Conservation (phyloP, 2,329 filamentous ascomycete genomes). For the Periconia macrospinosa region DNA sequence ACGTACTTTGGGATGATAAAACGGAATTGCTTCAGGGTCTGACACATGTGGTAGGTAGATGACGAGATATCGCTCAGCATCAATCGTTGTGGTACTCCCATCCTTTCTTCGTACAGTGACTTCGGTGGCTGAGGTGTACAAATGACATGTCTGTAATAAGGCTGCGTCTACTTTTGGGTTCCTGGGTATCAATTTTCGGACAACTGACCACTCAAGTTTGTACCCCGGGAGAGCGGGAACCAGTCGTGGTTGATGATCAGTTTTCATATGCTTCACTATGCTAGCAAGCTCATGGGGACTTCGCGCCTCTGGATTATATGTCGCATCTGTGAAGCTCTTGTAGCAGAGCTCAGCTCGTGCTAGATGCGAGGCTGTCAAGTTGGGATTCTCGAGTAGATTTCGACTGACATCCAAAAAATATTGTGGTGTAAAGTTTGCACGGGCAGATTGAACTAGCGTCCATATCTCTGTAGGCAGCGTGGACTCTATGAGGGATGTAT, state of each 20-base stretch:
- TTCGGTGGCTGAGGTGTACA: constrained; percentile 54
- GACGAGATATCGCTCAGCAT: constrained; percentile 58
- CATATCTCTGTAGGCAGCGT: constrained; percentile 39
- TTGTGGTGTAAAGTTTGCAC: constrained; percentile 64
- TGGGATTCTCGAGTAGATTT: constrained; percentile 77
- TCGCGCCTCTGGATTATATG: constrained; percentile 34
- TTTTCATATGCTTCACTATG: constrained; percentile 53
- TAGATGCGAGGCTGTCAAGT: constrained; percentile 75
- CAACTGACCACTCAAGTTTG: constrained; percentile 63
- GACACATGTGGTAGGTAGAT: constrained; percentile 77
- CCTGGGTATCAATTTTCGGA: constrained; percentile 78
- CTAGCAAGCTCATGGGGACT: constrained; percentile 42
- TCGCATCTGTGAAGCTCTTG: constrained; percentile 49
- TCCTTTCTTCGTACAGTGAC: constrained; percentile 12
- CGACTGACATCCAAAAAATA: constrained; percentile 70
- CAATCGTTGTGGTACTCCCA: constrained; percentile 28
- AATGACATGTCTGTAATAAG: constrained; percentile 80
- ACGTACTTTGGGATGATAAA: constrained; percentile 80
- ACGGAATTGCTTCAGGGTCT: constrained; percentile 68
- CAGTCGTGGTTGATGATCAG: constrained; percentile 40
- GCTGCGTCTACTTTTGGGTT: constrained; percentile 75
- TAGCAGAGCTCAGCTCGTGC: constrained; percentile 76
- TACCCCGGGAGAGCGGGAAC: constrained; percentile 39
- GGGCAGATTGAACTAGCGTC: constrained; percentile 41
- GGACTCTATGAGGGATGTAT: constrained; percentile 21